Conservation (phyloP, 179 eudicot species). For the Camellia oleifera region DNA sequence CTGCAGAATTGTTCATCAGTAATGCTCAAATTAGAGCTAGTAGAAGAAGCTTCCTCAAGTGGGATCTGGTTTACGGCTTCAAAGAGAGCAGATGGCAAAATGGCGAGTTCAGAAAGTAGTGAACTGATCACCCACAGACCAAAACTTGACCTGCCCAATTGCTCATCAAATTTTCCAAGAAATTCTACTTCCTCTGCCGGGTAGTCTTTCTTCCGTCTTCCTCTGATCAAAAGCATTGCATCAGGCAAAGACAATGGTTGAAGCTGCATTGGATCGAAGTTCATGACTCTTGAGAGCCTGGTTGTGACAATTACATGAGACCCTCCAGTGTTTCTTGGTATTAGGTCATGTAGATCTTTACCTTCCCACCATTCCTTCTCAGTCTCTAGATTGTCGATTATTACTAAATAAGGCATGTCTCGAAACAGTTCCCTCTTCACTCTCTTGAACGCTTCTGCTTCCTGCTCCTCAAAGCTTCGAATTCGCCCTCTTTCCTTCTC, state of each 20-base stretch:
- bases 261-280: constrained; percentile 58
- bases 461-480: constrained; percentile 85
- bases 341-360: constrained; percentile 71
- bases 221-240: constrained; percentile 57
- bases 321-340: constrained; percentile 83
- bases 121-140: constrained; percentile 68
- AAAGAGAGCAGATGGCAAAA: constrained; percentile 62
- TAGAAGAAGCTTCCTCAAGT: constrained; percentile 33
- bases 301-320: constrained; percentile 80
- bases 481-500: constrained; percentile 89
- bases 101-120: constrained; percentile 71
- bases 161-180: constrained; percentile 58
- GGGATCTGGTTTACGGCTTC: constrained; percentile 57
- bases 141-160: constrained; percentile 64
- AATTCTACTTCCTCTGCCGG: constrained; percentile 51
- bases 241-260: constrained; percentile 64
- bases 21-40: constrained; percentile 24
- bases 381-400: constrained; percentile 74
- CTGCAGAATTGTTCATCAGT: constrained; percentile 52
- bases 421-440: constrained; percentile 74
- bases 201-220: constrained; percentile 68
- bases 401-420: constrained; percentile 78
- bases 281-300: constrained; percentile 71
- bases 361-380: constrained; percentile 97
- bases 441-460: constrained; percentile 79